phyloP scores from a whole-genome alignment of 2,329 filamentous ascomycete genomes.

The Knufia fluminis region DNA sequence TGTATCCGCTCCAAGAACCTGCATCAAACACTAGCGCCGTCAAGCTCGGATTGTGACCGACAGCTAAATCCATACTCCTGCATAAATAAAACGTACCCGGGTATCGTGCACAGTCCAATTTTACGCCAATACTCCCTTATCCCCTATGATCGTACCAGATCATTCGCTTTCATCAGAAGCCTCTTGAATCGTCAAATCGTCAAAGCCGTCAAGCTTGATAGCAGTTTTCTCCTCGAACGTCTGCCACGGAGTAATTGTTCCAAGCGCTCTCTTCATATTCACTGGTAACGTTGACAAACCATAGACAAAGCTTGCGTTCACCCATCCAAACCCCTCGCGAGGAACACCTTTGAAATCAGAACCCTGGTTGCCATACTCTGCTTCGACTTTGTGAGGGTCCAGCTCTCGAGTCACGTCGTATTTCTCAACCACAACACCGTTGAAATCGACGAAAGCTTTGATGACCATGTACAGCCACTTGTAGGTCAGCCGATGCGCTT shows the following conservation, averaged over 20 bases:
- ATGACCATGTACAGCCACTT: constrained; percentile 98
- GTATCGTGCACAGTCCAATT: background rate
- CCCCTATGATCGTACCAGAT: no score
- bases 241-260: constrained; percentile 77
- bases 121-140: no score
- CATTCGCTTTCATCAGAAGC: constrained; percentile 13
- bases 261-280: constrained; percentile 80
- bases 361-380: constrained; percentile 96
- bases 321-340: constrained; percentile 98
- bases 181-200: constrained; percentile 18
- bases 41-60: background rate
- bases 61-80: background rate
- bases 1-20: background rate
- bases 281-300: constrained; percentile 80
- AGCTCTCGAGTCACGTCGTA: constrained; percentile 89
- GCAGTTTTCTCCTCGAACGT: constrained; percentile 62
- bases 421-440: constrained; percentile 96
- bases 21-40: background rate
- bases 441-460: constrained; percentile 96
- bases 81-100: background rate
- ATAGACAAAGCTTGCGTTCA: constrained; percentile 95
- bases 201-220: constrained; percentile 17
- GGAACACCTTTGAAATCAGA: constrained; percentile 91
- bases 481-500: constrained; percentile 82
- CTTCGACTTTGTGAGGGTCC: constrained; percentile 87